These are phyloP conservation scores for Yamadazyma sp. DNA, from an alignment of 1,139 yeast genomes.

Conservation along the genomic window DNA sequence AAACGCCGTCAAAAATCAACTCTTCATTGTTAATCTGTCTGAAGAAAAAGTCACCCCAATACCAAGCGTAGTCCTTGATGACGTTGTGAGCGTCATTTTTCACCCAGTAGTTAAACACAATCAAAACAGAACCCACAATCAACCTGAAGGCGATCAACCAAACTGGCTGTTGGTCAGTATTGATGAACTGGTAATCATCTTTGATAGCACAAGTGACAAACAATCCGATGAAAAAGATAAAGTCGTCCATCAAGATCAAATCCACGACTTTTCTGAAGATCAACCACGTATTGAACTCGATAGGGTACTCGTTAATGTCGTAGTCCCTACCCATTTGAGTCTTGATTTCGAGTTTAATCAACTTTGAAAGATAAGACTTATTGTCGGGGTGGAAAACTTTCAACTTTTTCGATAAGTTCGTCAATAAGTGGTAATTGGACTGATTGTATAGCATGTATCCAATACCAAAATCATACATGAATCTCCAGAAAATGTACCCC, in stretches of 20 bases:
- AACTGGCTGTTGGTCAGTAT: constrained; percentile 26
- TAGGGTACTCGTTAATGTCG: constrained; percentile 54
- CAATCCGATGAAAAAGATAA: constrained; percentile 70
- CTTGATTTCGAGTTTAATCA: constrained; percentile 46
- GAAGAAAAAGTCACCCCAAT: constrained; percentile 93
- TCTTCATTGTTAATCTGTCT: constrained; percentile 73
- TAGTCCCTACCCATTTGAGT: constrained; percentile 62
- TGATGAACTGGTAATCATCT: constrained; percentile 41
- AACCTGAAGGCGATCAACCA: constrained; percentile 41
- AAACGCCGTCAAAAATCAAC: constrained; percentile 85
- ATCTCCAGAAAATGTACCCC: constrained; percentile 74
- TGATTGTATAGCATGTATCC: constrained; percentile 71
- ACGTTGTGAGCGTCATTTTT: constrained; percentile 87
- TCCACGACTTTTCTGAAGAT: constrained; percentile 79
- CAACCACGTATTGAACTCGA: constrained; percentile 83
- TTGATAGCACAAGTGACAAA: constrained; percentile 59
- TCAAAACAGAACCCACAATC: constrained; percentile 46
- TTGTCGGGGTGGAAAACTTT: constrained; percentile 45
- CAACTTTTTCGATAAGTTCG: constrained; percentile 50
- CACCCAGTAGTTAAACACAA: constrained; percentile 80
- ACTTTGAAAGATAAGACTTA: constrained; percentile 35
- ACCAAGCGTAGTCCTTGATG: constrained; percentile 91
- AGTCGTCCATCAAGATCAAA: constrained; percentile 82
- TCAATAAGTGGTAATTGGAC: constrained; percentile 58
- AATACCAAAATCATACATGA: constrained; percentile 76